Percentiles rank a stretch among this genome's conserved stretches.
Evolutionary conservation across 2,329 filamentous ascomycete species (phyloP).

Genomic region (Aspergillus sp.): DNA sequence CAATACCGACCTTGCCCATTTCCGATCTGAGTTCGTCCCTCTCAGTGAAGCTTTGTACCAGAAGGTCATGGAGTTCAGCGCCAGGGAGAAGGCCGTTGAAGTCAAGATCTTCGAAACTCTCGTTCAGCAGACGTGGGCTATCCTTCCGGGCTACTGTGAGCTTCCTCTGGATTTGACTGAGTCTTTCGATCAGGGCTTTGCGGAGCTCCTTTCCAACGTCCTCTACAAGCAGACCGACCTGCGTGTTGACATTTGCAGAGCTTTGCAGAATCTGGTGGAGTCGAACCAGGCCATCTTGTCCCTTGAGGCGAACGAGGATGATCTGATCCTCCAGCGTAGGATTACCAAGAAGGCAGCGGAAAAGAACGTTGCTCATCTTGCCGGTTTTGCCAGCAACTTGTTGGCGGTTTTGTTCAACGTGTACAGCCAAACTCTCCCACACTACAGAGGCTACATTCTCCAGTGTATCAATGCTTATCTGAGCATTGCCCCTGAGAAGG

Average conservation of each 20-base stretch:
- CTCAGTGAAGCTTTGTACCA: constrained; percentile 90
- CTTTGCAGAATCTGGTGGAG: constrained; percentile 82
- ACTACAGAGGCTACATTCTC: constrained; percentile 85
- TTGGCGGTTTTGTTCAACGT: constrained; percentile 98
- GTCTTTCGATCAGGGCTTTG: constrained; percentile 83
- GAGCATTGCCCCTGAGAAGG: constrained; percentile 74
- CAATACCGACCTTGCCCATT: constrained; percentile 84
- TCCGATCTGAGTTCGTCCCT: constrained; percentile 81
- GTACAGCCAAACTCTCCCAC: constrained; percentile 92
- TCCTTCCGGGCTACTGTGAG: constrained; percentile 92
- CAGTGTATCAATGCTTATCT: constrained; percentile 94
- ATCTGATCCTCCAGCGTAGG: constrained; percentile 74
- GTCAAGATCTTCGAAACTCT: constrained; percentile 97
- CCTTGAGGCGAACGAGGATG: constrained; percentile 68
- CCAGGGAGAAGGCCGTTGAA: constrained; percentile 87
- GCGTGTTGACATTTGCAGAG: constrained; percentile 82
- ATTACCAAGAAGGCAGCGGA: constrained; percentile 73
- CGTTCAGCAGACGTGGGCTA: constrained; percentile 92
- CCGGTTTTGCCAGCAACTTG: constrained; percentile 79
- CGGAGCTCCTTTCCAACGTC: constrained; percentile 85
- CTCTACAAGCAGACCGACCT: constrained; percentile 90
- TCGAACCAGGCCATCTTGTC: constrained; percentile 81
- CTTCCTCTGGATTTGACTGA: constrained; percentile 75
- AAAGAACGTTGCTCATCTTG: constrained; percentile 79
- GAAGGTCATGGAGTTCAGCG: constrained; percentile 77